These are phyloP conservation scores for Oryza nivara DNA, from an alignment of 176 grass and related monocot species.

Conservation along the genomic window DNA sequence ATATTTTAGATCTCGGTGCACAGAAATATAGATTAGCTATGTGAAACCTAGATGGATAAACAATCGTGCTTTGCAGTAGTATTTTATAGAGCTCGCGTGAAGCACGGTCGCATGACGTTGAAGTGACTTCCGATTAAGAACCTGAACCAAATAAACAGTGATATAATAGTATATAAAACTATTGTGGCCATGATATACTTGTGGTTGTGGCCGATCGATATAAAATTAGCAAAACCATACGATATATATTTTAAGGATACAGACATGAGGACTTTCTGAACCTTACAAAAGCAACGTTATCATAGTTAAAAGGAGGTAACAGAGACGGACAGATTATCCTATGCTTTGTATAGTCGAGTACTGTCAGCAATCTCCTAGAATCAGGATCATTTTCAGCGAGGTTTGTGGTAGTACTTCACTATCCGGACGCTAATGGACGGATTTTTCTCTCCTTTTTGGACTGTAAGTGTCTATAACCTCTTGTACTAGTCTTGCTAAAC, in stretches of 20 bases:
- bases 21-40: neutral
- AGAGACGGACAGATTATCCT: neutral
- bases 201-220: neutral
- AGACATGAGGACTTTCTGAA: neutral
- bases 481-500: neutral
- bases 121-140: neutral
- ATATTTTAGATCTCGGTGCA: neutral
- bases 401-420: neutral
- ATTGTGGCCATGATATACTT: neutral
- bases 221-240: neutral
- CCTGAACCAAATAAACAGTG: neutral
- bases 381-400: neutral
- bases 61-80: neutral
- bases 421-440: neutral
- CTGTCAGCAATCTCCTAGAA: neutral
- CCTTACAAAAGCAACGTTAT: slow-evolving; percentile 10
- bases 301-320: neutral
- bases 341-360: neutral
- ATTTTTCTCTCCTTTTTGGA: neutral
- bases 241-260: neutral
- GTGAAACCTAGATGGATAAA: neutral
- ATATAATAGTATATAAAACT: neutral
- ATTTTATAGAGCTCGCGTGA: neutral
- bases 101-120: neutral
- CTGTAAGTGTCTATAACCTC: neutral